Percentiles rank a stretch among this genome's conserved stretches.
These are phyloP conservation scores for Dactylellina leptospora DNA, from an alignment of 2,329 filamentous ascomycete genomes.

Conservation along the genomic window DNA sequence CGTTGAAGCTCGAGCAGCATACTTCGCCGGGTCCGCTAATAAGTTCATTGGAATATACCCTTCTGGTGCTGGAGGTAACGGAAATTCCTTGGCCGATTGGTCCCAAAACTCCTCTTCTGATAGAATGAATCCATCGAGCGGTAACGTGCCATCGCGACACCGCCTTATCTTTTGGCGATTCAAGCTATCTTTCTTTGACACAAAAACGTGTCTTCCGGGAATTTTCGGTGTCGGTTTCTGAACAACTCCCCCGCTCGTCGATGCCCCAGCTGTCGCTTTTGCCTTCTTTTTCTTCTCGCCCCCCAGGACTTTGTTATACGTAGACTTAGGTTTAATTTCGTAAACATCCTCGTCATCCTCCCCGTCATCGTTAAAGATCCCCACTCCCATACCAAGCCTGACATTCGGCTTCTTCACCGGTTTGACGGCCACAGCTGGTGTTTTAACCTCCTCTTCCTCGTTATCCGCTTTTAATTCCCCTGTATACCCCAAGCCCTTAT, in stretches of 20 bases:
- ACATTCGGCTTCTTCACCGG: slow-evolving; percentile 65
- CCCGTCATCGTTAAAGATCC: slow-evolving; percentile 87
- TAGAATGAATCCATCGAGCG: slow-evolving; percentile 81
- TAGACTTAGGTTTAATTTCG: slow-evolving; percentile 87
- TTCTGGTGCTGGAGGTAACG: slow-evolving; percentile 73
- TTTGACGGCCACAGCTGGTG: slow-evolving; percentile 55
- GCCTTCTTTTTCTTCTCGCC: slow-evolving; percentile 79
- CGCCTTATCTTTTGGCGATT: slow-evolving; percentile 67
- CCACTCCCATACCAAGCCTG: slow-evolving; percentile 81
- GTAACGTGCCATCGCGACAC: slow-evolving; percentile 83
- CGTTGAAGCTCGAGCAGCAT: slow-evolving; percentile 15
- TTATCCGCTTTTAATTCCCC: slow-evolving; percentile 63
- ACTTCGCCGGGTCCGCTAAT: slow-evolving; percentile 25
- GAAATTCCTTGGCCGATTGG: slow-evolving; percentile 64
- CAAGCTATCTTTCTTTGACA: slow-evolving; percentile 71
- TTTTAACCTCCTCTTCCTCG: slow-evolving; percentile 65
- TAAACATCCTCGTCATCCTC: slow-evolving; percentile 97
- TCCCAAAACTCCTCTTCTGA: slow-evolving; percentile 64
- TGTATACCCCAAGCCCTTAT: slow-evolving; percentile 74
- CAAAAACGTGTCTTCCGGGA: slow-evolving; percentile 74
- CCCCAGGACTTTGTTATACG: slow-evolving; percentile 82
- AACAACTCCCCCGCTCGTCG: slow-evolving; percentile 70
- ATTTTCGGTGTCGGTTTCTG: slow-evolving; percentile 57
- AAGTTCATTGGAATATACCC: slow-evolving; percentile 69
- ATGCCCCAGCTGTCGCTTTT: slow-evolving; percentile 58